A percentile compares a stretch with the other conserved stretches of the same genome.
phyloP scores from a whole-genome alignment of 2,329 filamentous ascomycete genomes.

The Ascosphaera aggregata region DNA sequence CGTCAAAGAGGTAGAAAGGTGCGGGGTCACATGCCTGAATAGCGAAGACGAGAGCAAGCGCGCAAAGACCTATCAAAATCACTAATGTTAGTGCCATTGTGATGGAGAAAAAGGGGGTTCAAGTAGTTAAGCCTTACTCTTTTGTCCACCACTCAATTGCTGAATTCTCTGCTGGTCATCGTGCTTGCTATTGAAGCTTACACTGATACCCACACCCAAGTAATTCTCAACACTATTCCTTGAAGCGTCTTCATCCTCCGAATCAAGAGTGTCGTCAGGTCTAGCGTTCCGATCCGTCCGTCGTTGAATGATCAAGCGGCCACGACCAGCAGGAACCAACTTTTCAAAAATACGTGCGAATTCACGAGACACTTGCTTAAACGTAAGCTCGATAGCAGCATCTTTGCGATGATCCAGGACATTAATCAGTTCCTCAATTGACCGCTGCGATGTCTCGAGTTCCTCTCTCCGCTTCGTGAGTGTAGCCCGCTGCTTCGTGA shows the following conservation, averaged over 20 bases:
- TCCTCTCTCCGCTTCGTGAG: constrained; percentile 67
- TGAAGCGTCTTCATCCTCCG: constrained; percentile 40
- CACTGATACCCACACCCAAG: constrained; percentile 83
- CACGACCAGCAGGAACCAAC: constrained; percentile 80
- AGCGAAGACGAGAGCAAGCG: constrained; percentile 95
- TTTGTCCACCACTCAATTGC: constrained; percentile 90
- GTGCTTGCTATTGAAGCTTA: constrained; percentile 96
- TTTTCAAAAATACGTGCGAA: constrained; percentile 88
- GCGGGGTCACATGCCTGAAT: constrained; percentile 94
- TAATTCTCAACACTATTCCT: constrained; percentile 64
- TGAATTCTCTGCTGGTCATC: constrained; percentile 97
- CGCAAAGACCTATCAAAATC: constrained; percentile 47
- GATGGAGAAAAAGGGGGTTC: not conserved
- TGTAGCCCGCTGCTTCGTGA: constrained; percentile 75
- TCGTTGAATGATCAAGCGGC: constrained; percentile 77
- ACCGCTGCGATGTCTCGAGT: constrained; percentile 62
- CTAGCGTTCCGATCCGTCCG: constrained; percentile 48
- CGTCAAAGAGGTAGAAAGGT: constrained; percentile 97
- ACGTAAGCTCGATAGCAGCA: constrained; percentile 92
- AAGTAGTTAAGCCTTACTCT: constrained; percentile 40
- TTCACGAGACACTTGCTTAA: constrained; percentile 89
- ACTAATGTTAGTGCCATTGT: not conserved
- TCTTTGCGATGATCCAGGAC: constrained; percentile 91
- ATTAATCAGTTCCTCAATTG: constrained; percentile 79
- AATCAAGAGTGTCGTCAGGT: constrained; percentile 40